These are phyloP conservation scores for Multifurca ochricompacta DNA, from an alignment of 768 basidiomycete genomes.

Conservation along the genomic window DNA sequence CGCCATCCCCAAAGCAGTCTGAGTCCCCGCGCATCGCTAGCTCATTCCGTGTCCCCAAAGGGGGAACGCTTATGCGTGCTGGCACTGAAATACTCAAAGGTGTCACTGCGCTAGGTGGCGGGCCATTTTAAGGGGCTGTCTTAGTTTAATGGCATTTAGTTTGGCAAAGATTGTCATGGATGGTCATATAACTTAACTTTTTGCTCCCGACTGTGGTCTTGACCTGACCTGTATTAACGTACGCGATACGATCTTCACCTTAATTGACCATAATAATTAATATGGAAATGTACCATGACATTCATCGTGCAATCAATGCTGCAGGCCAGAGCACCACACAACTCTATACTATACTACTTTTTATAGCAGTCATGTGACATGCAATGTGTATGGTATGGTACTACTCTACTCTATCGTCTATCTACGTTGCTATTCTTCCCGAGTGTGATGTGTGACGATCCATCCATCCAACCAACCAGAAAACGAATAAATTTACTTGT, in stretches of 20 bases:
- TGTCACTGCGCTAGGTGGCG: conserved; percentile 21
- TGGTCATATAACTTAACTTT: background rate
- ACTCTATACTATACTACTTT: background rate
- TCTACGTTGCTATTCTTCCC: no score
- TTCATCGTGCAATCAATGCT: no score
- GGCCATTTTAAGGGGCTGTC: background rate
- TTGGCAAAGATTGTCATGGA: background rate
- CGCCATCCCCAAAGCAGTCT: background rate
- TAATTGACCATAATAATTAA: no score
- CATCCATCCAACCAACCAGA: no score
- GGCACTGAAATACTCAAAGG: conserved; percentile 27
- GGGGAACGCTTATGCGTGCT: conserved; percentile 23
- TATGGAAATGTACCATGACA: no score
- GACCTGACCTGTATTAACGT: background rate
- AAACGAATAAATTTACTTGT: no score
- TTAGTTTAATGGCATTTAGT: no score
- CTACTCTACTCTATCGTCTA: no score
- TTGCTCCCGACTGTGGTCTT: no score
- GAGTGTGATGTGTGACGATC: no score
- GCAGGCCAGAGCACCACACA: background rate
- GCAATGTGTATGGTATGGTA: no score
- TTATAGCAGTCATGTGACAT: no score
- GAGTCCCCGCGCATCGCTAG: background rate
- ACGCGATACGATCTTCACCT: background rate
- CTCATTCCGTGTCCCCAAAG: conserved; percentile 19